Conservation (phyloP, 164 flowering plant species). For the Euptelea pleiosperma region DNA sequence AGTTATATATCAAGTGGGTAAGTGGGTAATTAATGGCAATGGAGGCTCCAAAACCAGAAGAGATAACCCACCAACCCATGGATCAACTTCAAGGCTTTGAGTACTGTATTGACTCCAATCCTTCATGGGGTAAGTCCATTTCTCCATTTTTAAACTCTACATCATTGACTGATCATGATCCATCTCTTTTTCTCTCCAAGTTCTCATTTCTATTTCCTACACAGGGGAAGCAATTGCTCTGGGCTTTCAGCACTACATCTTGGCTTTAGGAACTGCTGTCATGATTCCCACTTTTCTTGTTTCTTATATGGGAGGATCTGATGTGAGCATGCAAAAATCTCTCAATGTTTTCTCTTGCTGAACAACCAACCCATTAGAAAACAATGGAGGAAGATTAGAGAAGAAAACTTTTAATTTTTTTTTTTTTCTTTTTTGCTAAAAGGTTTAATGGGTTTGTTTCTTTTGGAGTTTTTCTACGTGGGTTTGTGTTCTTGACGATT, state of each 20-base stretch:
- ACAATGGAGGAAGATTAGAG: neutral
- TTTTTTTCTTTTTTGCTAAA: neutral
- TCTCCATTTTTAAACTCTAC: neutral
- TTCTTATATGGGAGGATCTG: slow-evolving; percentile 83
- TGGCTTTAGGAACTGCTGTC: slow-evolving; percentile 94
- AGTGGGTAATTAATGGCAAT: slow-evolving; percentile 34
- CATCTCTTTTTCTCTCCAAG: neutral
- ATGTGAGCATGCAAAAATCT: too few relatives aligned
- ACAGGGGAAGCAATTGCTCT: slow-evolving; percentile 87
- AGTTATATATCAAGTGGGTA: slow-evolving; percentile 7
- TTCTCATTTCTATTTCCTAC: slow-evolving; percentile 7
- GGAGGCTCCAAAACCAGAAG: slow-evolving; percentile 88
- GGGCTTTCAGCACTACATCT: slow-evolving; percentile 95
- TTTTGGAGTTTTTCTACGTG: neutral
- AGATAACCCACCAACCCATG: slow-evolving; percentile 83
- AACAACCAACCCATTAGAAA: too few relatives aligned
- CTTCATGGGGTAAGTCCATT: slow-evolving; percentile 79
- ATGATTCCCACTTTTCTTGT: slow-evolving; percentile 96
- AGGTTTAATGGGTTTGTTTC: neutral
- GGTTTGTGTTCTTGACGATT: neutral
- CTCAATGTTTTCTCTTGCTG: too few relatives aligned
- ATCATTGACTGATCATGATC: too few relatives aligned
- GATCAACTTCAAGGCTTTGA: slow-evolving; percentile 99
- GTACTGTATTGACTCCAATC: slow-evolving; percentile 98
- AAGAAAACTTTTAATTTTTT: neutral